These are phyloP conservation scores for Cetradonia linearis DNA, from an alignment of 495 filamentous ascomycete species.

Conservation along the genomic window DNA sequence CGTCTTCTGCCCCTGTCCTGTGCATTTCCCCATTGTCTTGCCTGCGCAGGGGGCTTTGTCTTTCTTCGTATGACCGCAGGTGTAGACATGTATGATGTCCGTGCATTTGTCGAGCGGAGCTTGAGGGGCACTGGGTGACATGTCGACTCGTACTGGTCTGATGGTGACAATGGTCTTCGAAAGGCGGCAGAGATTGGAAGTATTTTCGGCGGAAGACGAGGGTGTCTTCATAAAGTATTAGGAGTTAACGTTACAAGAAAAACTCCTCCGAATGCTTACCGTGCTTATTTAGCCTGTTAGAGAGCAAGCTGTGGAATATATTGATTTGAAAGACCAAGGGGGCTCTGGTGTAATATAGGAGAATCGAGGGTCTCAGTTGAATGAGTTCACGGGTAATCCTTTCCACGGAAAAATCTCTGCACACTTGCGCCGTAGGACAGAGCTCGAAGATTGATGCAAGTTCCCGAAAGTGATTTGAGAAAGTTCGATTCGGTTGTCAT, in stretches of 20 bases:
- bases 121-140: neutral
- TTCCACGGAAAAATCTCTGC: neutral
- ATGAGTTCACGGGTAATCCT: neutral
- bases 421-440: neutral
- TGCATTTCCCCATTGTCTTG: conserved; percentile 7
- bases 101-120: conserved; percentile 4
- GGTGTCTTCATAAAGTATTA: neutral
- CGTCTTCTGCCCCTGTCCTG: conserved; percentile 2
- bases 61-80: conserved; percentile 15
- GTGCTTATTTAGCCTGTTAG: neutral
- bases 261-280: neutral
- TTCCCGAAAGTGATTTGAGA: conserved; percentile 3
- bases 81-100: conserved; percentile 10
- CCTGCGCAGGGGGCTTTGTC: conserved; percentile 15
- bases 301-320: neutral
- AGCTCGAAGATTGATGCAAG: neutral
- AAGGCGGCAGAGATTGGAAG: no score
- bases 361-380: neutral
- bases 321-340: neutral
- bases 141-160: neutral
- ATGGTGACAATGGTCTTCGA: neutral
- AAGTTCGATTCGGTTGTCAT: neutral
- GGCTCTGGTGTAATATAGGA: neutral
- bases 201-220: neutral
- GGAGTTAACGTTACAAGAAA: neutral